Evolutionary conservation across 805 yeast genomes (phyloP).

Genomic region (Candida taoyuanica): DNA sequence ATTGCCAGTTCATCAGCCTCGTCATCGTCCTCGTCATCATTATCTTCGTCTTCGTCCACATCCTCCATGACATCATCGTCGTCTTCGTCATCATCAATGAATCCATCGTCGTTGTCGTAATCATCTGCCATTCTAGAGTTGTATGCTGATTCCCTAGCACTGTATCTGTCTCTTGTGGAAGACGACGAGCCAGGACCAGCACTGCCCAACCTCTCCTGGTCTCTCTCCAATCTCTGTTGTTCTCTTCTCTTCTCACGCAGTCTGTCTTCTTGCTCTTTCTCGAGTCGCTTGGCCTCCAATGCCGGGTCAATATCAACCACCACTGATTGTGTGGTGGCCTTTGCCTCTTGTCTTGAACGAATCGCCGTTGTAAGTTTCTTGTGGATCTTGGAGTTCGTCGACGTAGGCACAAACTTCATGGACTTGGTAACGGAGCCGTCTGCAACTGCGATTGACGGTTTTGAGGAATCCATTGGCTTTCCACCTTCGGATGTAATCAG

Average conservation of each 20-base stretch:
- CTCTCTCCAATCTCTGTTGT: conserved; percentile 45
- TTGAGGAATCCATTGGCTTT: too few species aligned
- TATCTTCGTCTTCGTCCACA: conserved; percentile 28
- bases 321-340: conserved; percentile 35
- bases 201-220: conserved; percentile 55
- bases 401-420: conserved; percentile 80
- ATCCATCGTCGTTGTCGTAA: conserved; percentile 32
- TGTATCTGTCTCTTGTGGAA: conserved; percentile 13
- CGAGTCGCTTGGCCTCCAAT: conserved; percentile 59
- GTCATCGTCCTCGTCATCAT: conserved; percentile 33
- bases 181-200: conserved; percentile 28
- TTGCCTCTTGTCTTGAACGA: conserved; percentile 31
- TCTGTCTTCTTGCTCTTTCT: conserved; percentile 59
- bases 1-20: conserved; percentile 47
- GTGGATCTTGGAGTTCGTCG: conserved; percentile 84
- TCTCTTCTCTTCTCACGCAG: conserved; percentile 64
- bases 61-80: conserved; percentile 39
- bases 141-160: conserved; percentile 16
- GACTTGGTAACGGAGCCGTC: conserved; percentile 60
- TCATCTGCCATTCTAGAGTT: conserved; percentile 31
- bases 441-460: conserved; percentile 26
- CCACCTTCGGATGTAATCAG: conserved; percentile 54
- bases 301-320: conserved; percentile 59
- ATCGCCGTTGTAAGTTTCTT: conserved; percentile 71
- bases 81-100: conserved; percentile 48